These are phyloP conservation scores for Moringa oleifera DNA, from an alignment of 345 rosid species.

Conservation along the genomic window DNA sequence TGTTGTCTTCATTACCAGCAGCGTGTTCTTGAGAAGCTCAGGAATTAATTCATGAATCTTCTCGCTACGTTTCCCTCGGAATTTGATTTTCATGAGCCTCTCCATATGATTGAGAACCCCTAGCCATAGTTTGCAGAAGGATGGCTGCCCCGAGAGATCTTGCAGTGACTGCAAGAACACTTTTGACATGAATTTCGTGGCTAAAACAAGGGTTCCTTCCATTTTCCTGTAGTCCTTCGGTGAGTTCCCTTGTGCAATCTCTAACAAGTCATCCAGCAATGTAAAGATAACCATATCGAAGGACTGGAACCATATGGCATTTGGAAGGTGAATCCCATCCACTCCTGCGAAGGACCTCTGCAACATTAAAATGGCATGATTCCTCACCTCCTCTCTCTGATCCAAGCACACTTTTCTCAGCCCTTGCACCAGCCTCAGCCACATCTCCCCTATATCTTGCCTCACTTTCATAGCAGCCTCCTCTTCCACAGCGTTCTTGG, in stretches of 20 bases:
- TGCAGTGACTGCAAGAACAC: conserved; percentile 52
- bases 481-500: conserved; percentile 35
- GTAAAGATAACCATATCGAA: conserved; percentile 54
- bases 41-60: conserved; percentile 54
- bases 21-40: conserved; percentile 62
- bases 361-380: conserved; percentile 53
- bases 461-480: conserved; percentile 44
- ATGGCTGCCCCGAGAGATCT: conserved; percentile 50
- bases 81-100: conserved; percentile 47
- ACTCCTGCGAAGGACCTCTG: conserved; percentile 45
- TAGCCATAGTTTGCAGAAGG: conserved; percentile 65
- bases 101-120: conserved; percentile 60
- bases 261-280: conserved; percentile 48
- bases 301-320: conserved; percentile 58
- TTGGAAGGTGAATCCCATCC: conserved; percentile 45
- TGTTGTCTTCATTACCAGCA: conserved; percentile 61
- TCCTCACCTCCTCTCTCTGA: conserved; percentile 64
- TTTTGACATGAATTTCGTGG: conserved; percentile 55
- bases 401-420: conserved; percentile 53
- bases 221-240: conserved; percentile 43
- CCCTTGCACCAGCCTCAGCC: conserved; percentile 62
- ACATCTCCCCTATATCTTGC: conserved; percentile 71
- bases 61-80: conserved; percentile 54
- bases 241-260: conserved; percentile 32
- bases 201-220: conserved; percentile 58